Evolutionary conservation across 345 rosid species (phyloP), one percentile per base, ranked within the genome.

Genomic region (Mercurialis annua): DNA sequence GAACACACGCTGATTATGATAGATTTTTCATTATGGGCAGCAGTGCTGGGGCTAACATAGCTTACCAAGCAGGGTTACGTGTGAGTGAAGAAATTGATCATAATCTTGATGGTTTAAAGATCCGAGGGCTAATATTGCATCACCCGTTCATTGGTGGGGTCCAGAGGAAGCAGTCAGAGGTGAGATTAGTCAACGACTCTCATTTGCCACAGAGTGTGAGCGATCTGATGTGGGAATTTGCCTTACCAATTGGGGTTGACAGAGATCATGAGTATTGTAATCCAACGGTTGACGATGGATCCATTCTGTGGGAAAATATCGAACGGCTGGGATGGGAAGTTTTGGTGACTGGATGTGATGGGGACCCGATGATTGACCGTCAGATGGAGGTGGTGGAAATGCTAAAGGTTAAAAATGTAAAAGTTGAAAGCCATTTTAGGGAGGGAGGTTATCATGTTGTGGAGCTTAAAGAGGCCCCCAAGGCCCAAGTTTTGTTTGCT

Each of bases 241-340:
- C 83, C 3, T 56, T 90, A 50, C 94, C 94, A 4, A 7, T 59
- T 0, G 92, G 86, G 0, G 84, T 31, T 44, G 77, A 80, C 43
- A 82, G 87, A 1, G 92, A 87, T 61, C 93, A 86, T 6, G 85
- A 76, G 82, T 85, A 76, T 36, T 76, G 83, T 47, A 86, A 87
- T 77, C 92, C 87, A 44, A 68, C 58, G 73, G 83, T 23, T 18
- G 68, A 60, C 1, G 77, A 71, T 27, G 84, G 77, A 33, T 74
- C 84, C 1, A 18, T 48, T 67, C 3, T 62, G 18, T n/a, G 65
- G 71, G 75, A 76, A 33, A 44, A 63, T 18, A 38, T 74, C 30
- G 66, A 18, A 40, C 16, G 15, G 59, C 24, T 80, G 40, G 74
- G 82, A 44, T 86, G 85, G 84, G 83, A 61, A 75, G 80, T 82